These are phyloP conservation scores for Graphilbum ipis-grandicollis DNA, from an alignment of 2,329 filamentous ascomycete genomes.

Conservation along the genomic window DNA sequence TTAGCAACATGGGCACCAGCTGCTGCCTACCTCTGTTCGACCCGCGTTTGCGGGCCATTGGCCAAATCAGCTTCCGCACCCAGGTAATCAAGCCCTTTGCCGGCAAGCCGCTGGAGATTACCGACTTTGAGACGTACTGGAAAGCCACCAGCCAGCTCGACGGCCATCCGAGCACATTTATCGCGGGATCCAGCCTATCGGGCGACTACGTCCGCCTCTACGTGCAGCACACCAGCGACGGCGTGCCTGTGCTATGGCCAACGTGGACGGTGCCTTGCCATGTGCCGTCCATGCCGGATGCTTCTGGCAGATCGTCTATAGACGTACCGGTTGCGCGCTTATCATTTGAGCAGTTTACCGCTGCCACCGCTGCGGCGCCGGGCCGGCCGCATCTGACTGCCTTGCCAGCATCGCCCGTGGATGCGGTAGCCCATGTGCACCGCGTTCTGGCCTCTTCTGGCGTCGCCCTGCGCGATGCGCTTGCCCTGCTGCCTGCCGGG, in stretches of 20 bases:
- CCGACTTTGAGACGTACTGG: constrained; percentile 98
- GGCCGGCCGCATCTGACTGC: constrained; percentile 24
- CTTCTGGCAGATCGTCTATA: constrained; percentile 20
- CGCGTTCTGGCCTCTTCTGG: constrained; percentile 58
- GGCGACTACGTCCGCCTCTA: constrained; percentile 90
- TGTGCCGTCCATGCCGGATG: not conserved
- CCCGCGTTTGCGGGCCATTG: constrained; percentile 76
- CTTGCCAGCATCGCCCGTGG: constrained; percentile 27
- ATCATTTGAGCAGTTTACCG: constrained; percentile 53
- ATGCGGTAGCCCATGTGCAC: constrained; percentile 49
- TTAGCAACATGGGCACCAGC: constrained; percentile 49
- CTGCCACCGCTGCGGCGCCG: constrained; percentile 26
- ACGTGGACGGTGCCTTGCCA: constrained; percentile 53
- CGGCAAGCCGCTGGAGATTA: constrained; percentile 85
- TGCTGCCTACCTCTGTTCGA: constrained; percentile 87
- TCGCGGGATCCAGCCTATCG: constrained; percentile 86
- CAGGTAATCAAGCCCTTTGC: constrained; percentile 95
- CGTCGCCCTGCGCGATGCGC: constrained; percentile 60
- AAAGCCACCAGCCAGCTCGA: constrained; percentile 92
- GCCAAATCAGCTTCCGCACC: constrained; percentile 83
- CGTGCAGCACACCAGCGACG: constrained; percentile 81
- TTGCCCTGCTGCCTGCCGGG: constrained; percentile 55
- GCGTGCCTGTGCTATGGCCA: constrained; percentile 74
- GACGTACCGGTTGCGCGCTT: constrained; percentile 71
- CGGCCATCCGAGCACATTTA: constrained; percentile 66